Evolutionary conservation across 2,329 filamentous ascomycete genomes (phyloP).

Genomic region (Myriosclerotinia curreyana): DNA sequence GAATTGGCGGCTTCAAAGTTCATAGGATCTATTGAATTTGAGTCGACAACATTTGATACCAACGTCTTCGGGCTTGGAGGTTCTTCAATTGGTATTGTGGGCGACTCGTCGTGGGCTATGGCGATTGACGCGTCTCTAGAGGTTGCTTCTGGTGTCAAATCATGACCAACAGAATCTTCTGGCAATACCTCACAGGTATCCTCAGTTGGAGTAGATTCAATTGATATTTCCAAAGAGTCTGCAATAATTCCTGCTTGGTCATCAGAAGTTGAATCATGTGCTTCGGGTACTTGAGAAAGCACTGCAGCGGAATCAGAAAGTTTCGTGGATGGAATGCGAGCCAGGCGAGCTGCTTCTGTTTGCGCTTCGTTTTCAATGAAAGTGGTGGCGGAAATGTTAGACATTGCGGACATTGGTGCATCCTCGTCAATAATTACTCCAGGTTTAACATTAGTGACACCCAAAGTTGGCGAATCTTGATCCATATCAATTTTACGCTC

Average conservation of each 20-base stretch:
- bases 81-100: background rate
- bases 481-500: constrained; percentile 21
- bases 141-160: constrained; percentile 25
- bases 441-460: constrained; percentile 52
- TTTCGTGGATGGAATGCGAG: constrained; percentile 25
- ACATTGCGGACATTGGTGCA: constrained; percentile 56
- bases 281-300: constrained; percentile 3
- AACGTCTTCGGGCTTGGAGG: background rate
- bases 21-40: background rate
- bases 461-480: constrained; percentile 63
- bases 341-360: constrained; percentile 46
- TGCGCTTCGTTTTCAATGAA: constrained; percentile 74
- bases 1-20: background rate
- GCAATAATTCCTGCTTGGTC: background rate
- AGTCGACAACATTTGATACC: background rate
- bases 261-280: background rate
- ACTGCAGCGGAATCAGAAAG: constrained; percentile 2
- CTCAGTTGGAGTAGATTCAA: constrained; percentile 31
- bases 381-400: constrained; percentile 58
- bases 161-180: constrained; percentile 9
- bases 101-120: background rate
- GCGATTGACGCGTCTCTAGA: background rate
- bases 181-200: constrained; percentile 12
- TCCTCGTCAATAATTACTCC: constrained; percentile 56
- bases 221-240: constrained; percentile 34